A percentile compares a stretch with the other conserved stretches of the same genome.
These are phyloP conservation scores for Thraustotheca clavata DNA, from an alignment of 352 stramenopile species.

Conservation along the genomic window DNA sequence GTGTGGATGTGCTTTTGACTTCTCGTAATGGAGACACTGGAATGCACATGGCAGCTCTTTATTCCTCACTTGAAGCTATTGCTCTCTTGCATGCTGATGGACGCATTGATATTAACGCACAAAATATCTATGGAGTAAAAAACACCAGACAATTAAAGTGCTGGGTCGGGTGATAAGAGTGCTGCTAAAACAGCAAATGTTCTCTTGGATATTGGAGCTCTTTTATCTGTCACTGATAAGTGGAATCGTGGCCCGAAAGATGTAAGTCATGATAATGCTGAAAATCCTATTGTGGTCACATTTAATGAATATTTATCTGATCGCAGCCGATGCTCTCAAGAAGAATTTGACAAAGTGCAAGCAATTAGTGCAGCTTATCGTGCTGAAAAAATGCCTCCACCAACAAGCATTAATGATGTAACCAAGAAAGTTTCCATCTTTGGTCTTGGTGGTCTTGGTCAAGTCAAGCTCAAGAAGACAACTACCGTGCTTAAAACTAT, in stretches of 20 bases:
- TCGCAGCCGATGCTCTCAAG: slow-evolving; percentile 8
- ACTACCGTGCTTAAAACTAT: slow-evolving; percentile 29
- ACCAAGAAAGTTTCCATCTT: slow-evolving; percentile 21
- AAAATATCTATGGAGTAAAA: slow-evolving; percentile 31
- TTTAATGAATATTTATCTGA: slow-evolving; percentile 25
- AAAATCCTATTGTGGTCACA: slow-evolving; percentile 26
- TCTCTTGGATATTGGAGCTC: slow-evolving; percentile 25
- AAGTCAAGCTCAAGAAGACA: slow-evolving; percentile 28
- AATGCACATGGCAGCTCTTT: slow-evolving; percentile 28
- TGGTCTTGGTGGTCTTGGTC: slow-evolving; percentile 23
- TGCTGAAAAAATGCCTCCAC: not conserved
- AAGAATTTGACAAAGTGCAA: slow-evolving; percentile 18
- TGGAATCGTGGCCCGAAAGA: slow-evolving; percentile 25
- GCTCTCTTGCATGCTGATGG: slow-evolving; percentile 27
- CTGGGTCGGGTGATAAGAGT: slow-evolving; percentile 29
- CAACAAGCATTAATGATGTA: not conserved
- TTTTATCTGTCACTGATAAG: slow-evolving; percentile 24
- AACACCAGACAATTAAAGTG: slow-evolving; percentile 31
- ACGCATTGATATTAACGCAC: slow-evolving; percentile 22
- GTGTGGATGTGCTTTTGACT: slow-evolving; percentile 25
- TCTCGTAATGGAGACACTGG: slow-evolving; percentile 23
- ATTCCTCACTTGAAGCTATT: slow-evolving; percentile 25
- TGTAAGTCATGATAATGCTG: slow-evolving; percentile 28
- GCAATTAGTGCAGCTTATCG: slow-evolving; percentile 3
- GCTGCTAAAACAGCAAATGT: slow-evolving; percentile 24